A percentile compares a stretch with the other conserved stretches of the same genome.
Conservation (phyloP, 768 basidiomycete genomes). For the Jaapia argillacea region DNA sequence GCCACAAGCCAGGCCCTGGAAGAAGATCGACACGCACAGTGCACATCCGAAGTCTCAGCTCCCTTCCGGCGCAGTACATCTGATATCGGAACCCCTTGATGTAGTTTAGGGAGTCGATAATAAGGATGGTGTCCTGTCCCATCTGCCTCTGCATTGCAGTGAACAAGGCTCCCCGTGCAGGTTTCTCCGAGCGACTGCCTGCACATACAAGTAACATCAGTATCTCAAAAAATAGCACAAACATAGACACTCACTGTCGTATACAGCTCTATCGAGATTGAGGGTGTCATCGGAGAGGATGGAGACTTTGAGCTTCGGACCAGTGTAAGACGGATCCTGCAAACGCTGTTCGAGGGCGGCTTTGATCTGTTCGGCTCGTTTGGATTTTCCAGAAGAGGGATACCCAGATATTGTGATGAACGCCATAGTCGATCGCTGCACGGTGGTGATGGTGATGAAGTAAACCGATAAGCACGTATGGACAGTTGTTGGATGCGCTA, state of each 20-base stretch:
- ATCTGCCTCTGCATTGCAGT: slow-evolving; percentile 74
- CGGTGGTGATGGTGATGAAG: no score
- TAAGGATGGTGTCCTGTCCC: slow-evolving; percentile 63
- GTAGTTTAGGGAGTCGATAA: slow-evolving; percentile 90
- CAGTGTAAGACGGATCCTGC: slow-evolving; percentile 37
- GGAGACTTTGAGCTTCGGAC: slow-evolving; percentile 32
- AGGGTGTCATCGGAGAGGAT: slow-evolving; percentile 71
- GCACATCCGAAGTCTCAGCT: slow-evolving; percentile 74
- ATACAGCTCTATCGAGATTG: slow-evolving; percentile 51
- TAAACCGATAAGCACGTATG: no score
- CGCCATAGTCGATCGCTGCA: no score
- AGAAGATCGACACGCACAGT: slow-evolving; percentile 48
- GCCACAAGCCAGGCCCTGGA: not conserved
- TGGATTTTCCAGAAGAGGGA: slow-evolving; percentile 82
- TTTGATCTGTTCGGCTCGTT: slow-evolving; percentile 56
- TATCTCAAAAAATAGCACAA: not conserved
- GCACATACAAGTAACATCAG: slow-evolving; percentile 5
- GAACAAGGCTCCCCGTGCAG: slow-evolving; percentile 76
- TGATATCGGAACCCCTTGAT: slow-evolving; percentile 99
- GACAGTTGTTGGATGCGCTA: no score
- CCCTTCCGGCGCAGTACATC: slow-evolving; percentile 91
- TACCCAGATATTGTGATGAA: slow-evolving; percentile 83
- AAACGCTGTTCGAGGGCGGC: slow-evolving; percentile 44
- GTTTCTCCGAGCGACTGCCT: slow-evolving; percentile 83
- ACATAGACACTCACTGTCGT: slow-evolving; percentile 48